Conservation (phyloP, 352 stramenopile species). For the Pilasporangium apinafurcum region DNA sequence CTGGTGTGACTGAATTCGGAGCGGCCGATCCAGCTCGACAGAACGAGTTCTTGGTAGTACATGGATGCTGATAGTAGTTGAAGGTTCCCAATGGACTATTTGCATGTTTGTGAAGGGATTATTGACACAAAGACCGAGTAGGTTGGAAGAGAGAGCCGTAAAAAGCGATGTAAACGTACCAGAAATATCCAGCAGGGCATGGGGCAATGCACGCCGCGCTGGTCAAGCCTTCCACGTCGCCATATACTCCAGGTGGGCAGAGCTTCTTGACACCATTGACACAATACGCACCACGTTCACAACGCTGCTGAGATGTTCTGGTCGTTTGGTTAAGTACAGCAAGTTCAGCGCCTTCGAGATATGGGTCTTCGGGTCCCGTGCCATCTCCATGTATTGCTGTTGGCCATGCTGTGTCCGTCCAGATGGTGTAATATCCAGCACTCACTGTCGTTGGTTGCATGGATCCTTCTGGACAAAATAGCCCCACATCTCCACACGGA, state of each 20-base stretch:
- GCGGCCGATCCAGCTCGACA: slow-evolving; percentile 34
- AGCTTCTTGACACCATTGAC: slow-evolving; percentile 35
- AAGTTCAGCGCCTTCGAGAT: slow-evolving; percentile 29
- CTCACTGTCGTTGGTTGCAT: slow-evolving; percentile 20
- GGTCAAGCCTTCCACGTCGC: slow-evolving; percentile 20
- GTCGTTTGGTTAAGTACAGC: slow-evolving; percentile 29
- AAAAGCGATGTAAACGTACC: no score
- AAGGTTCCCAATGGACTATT: slow-evolving; percentile 34
- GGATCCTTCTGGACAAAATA: slow-evolving; percentile 53
- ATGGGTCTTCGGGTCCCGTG: slow-evolving; percentile 30
- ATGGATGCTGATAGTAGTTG: slow-evolving; percentile 29
- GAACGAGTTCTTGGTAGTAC: slow-evolving; percentile 23
- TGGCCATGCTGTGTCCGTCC: slow-evolving; percentile 9
- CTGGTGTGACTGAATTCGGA: slow-evolving; percentile 24
- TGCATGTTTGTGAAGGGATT: not conserved
- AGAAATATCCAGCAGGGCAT: slow-evolving; percentile 67
- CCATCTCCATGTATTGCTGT: no score
- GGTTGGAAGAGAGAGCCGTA: no score
- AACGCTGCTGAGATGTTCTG: slow-evolving; percentile 31
- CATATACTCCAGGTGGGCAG: slow-evolving; percentile 48
- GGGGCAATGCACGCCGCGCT: slow-evolving; percentile 35
- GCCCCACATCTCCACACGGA: slow-evolving; percentile 23
- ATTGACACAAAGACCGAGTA: slow-evolving; percentile 1
- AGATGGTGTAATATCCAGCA: slow-evolving; percentile 55
- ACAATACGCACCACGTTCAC: slow-evolving; percentile 57